Conservation (phyloP, 805 yeast genomes). For the Starmerella khaoyaiensis region DNA sequence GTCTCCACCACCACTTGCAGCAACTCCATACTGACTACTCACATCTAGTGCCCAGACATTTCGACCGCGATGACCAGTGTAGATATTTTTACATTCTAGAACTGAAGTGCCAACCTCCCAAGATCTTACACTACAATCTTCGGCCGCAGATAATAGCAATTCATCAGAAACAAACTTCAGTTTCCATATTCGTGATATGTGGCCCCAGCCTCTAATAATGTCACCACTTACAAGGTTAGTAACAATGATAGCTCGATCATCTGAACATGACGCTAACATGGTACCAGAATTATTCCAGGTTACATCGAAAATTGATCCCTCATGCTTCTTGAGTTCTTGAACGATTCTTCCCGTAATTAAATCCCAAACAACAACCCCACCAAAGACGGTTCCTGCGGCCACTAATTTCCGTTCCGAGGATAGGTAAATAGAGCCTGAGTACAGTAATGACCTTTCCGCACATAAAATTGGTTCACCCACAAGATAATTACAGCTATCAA, state of each 20-base stretch:
- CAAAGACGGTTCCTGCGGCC: conserved; percentile 90
- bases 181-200: conserved; percentile 86
- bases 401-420: conserved; percentile 36
- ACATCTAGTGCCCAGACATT: conserved; percentile 61
- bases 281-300: conserved; percentile 43
- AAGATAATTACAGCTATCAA: not conserved
- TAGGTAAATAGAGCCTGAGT: conserved; percentile 64
- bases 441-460: conserved; percentile 63
- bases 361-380: conserved; percentile 71
- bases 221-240: conserved; percentile 54
- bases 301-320: conserved; percentile 84
- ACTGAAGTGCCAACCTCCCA: conserved; percentile 39
- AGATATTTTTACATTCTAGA: conserved; percentile 32
- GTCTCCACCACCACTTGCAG: conserved; percentile 89
- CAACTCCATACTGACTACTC: conserved; percentile 35
- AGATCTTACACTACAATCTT: conserved; percentile 71
- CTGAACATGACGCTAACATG: conserved; percentile 70
- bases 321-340: conserved; percentile 58
- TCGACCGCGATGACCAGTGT: conserved; percentile 69
- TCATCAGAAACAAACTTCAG: conserved; percentile 40
- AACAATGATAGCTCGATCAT: conserved; percentile 75
- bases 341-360: conserved; percentile 31
- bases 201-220: conserved; percentile 88
- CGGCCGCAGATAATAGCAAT: conserved; percentile 55
- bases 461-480: not conserved